Evolutionary conservation across 768 basidiomycete genomes (phyloP).

Genomic region (Sistotremastrum niveocremeum): DNA sequence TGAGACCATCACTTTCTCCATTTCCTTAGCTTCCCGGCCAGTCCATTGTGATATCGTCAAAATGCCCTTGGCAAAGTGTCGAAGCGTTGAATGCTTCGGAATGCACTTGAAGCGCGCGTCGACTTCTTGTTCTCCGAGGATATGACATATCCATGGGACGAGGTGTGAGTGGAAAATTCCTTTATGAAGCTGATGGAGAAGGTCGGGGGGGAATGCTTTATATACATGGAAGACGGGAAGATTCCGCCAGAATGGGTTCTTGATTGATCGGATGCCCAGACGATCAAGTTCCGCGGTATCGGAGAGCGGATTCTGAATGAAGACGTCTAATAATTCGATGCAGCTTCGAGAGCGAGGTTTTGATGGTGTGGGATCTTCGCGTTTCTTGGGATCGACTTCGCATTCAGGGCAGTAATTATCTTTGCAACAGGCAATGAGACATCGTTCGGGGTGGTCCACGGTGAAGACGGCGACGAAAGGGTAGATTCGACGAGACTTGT

Average conservation of each 20-base stretch:
- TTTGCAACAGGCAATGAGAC: conserved; percentile 2
- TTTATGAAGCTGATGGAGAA: conserved; percentile 4
- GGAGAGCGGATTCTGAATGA: no score
- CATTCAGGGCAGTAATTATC: conserved; percentile 18
- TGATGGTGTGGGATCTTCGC: conserved; percentile 4
- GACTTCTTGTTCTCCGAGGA: conserved; percentile 17
- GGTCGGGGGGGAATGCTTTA: neutral
- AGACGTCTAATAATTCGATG: no score
- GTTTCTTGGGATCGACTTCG: conserved; percentile 10
- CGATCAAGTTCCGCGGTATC: no score
- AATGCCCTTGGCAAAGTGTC: conserved; percentile 31
- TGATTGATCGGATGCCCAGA: no score
- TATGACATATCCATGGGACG: conserved; percentile 10
- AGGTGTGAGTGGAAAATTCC: conserved; percentile 7
- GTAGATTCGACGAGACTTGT: conserved; percentile 15
- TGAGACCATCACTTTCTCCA: conserved; percentile 16
- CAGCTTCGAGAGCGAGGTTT: no score
- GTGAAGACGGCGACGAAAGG: conserved; percentile 28
- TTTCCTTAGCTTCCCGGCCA: conserved; percentile 27
- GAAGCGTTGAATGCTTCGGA: conserved; percentile 18
- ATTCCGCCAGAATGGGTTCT: conserved; percentile 6
- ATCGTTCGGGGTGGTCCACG: conserved; percentile 33
- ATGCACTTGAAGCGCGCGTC: conserved; percentile 23
- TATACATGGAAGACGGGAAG: conserved; percentile 6
- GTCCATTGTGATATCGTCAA: conserved; percentile 28